Percentiles rank a stretch among this genome's conserved stretches.
Conservation (phyloP, 345 rosid genomes). For the Eucalyptus pauciflora region DNA sequence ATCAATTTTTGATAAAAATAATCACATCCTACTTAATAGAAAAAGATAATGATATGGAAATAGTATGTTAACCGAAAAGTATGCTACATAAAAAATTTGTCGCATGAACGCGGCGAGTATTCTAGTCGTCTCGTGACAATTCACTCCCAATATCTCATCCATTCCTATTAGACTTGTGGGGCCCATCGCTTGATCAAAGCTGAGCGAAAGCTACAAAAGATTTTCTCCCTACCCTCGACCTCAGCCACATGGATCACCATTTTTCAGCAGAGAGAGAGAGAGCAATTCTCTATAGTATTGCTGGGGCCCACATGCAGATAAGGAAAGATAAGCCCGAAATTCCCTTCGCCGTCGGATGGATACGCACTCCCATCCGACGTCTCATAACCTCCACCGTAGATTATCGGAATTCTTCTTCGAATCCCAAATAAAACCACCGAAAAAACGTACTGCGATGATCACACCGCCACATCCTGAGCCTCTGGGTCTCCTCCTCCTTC, state of each 20-base stretch:
- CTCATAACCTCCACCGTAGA: not conserved
- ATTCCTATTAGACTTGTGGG: not conserved
- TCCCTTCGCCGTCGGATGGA: conserved; percentile 53
- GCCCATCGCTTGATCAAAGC: not conserved
- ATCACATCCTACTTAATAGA: not conserved
- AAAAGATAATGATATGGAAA: not conserved
- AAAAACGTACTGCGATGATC: not conserved
- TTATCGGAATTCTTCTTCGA: conserved; percentile 1
- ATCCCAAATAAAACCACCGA: not conserved
- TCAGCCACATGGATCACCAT: not conserved
- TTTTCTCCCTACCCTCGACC: not conserved
- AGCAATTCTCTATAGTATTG: not conserved
- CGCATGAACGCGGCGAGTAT: no score
- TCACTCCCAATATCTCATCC: not conserved
- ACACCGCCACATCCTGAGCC: not conserved
- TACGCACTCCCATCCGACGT: conserved; percentile 51
- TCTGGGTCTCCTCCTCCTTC: not conserved
- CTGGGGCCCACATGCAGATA: conserved; percentile 37
- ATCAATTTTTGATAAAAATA: not conserved
- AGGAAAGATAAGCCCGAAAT: conserved; percentile 42
- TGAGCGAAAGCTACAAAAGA: not conserved
- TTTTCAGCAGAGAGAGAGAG: not conserved
- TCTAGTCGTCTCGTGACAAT: not conserved
- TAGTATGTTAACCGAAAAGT: not conserved
- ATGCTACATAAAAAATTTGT: not conserved